Base-by-base conservation (phyloP, 1,139 yeast genomes). In the Saccharomyces uvarum region DNA sequence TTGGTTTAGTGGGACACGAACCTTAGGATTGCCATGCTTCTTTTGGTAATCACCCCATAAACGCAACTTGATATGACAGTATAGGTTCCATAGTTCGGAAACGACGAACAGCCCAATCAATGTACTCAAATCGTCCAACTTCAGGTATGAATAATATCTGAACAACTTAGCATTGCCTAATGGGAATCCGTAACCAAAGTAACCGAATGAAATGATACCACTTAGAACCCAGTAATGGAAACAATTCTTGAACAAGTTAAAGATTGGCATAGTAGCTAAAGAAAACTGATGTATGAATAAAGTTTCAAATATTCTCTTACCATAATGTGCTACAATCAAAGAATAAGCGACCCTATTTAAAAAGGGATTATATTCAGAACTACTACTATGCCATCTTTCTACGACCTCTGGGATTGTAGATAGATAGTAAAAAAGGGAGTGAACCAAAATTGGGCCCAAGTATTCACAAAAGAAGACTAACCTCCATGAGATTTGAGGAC, bases 401-500 rank as follows among this genome's bases (percentile, higher is more conserved):
- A 60, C 53, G 31, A 60, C 46, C 0, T 52, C 19, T 4, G 56
- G 54, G 7, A 53, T 47, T n/a, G 54, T 55, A n/a, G 71, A 59
- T 38, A 66, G 49, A 7, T 57, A 52, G 70, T 82, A 91, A 58
- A 87, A 75, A 32, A 88, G 57, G 2, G 90, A 81, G 70, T 91
- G 97, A 64, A 91, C 78, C 50, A 90, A 54, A 57, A 93, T 75
- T 2, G 99, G 99, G 3, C 98, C 98, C 21, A 88, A 67, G 70
- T 93, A 93, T 73, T 93, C 99, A 61, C 88, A 76, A 54, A 88
- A 65, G 68, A 84, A 93, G 29, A 93, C 98, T 5, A 91, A 80
- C 72, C 88, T 80, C 97, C 98, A 93, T 2, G 86, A 83, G 58
- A 93, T 81, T 73, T 93, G 99, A 1, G 95, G 95, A 21, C 98